These are phyloP conservation scores for Rhynchospora pubera DNA, from an alignment of 176 grass and related monocot species.

Conservation along the genomic window DNA sequence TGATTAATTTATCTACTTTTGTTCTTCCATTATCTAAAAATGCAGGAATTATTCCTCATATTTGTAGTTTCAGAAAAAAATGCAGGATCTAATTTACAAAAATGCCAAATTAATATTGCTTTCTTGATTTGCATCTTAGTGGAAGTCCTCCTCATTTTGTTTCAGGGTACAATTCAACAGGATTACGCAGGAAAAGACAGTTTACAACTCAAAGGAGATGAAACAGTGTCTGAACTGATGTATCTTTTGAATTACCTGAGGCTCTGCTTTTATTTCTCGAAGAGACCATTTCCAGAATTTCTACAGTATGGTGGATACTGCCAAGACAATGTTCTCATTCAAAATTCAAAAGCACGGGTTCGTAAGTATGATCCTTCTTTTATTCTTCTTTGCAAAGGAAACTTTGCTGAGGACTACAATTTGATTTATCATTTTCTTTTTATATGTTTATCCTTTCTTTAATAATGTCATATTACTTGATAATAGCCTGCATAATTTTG, in stretches of 20 bases:
- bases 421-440: background rate
- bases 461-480: background rate
- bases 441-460: background rate
- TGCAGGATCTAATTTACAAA: background rate
- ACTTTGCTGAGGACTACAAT: background rate
- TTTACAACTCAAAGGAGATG: constrained; percentile 57
- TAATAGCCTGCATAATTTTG: background rate
- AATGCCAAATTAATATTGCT: background rate
- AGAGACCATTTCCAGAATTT: constrained; percentile 69
- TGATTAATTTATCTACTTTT: no score
- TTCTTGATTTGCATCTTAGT: background rate
- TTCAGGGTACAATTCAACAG: constrained; percentile 56
- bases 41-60: background rate
- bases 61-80: background rate
- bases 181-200: constrained; percentile 69
- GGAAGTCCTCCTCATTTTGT: background rate
- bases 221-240: constrained; percentile 43
- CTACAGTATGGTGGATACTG: constrained; percentile 61
- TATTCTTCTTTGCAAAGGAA: background rate
- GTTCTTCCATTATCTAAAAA: no score
- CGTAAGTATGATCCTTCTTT: constrained; percentile 37
- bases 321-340: constrained; percentile 60
- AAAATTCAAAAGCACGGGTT: constrained; percentile 80
- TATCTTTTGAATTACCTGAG: constrained; percentile 56
- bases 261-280: constrained; percentile 87